Base-by-base conservation (phyloP, 1,139 yeast genomes). In the Yamadazyma songkhlaensis region DNA sequence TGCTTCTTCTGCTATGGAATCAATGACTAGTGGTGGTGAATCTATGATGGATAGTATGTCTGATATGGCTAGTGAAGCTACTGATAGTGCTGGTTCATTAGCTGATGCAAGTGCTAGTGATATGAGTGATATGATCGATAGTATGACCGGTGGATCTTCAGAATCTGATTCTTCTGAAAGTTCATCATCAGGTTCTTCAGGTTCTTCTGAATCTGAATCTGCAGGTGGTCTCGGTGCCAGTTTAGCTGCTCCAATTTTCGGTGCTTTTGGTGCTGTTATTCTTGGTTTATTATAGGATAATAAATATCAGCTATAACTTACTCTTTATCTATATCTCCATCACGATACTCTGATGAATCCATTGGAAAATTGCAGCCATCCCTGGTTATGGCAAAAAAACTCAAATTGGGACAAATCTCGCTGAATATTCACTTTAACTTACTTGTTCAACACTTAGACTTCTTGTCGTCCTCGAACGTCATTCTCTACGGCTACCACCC, bases 261-360 rank as follows among this genome's bases (percentile, higher is more conserved):
- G 32, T 28, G 39, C 42, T 25, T 11, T 41, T 31, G 45, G 45
- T 37, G 45, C 45, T 25, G 39, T 38, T 17, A 33, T 38, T 25
- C 29, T 41, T 30, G 43, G 41, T 24, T 39, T 41, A 32, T 40
- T 41, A 31, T 41, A 39, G 26, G 23, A 25, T 17, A 17, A 17
- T 17, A 6, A 17, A 17, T 17, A 17, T 17, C 20, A 4, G 20
- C n/a, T n/a, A n/a, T n/a, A n/a, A n/a, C n/a, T n/a, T n/a, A n/a
- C n/a, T n/a, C n/a, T n/a, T n/a, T n/a, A n/a, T n/a, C n/a, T n/a
- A n/a, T n/a, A n/a, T n/a, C n/a, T n/a, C n/a, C n/a, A n/a, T n/a
- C n/a, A n/a, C n/a, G n/a, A n/a, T n/a, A n/a, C n/a, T n/a, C n/a
- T n/a, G n/a, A n/a, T n/a, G n/a, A n/a, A n/a, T n/a, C n/a, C n/a